Conservation (phyloP, 768 basidiomycete genomes). For the Psilocybe cyanescens region DNA sequence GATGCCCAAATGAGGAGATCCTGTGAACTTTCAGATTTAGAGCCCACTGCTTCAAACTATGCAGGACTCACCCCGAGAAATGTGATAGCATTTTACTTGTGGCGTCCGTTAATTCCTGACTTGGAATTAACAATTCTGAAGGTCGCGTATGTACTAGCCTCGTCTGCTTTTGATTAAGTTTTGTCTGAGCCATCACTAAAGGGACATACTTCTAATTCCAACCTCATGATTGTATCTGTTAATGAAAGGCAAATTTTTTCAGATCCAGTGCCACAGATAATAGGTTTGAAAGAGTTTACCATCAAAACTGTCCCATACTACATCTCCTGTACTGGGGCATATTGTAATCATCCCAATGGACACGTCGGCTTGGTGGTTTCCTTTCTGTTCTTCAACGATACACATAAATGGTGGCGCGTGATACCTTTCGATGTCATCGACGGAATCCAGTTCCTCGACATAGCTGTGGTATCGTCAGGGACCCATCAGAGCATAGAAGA, state of each 20-base stretch:
- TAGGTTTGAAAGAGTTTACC: slow-evolving; percentile 44
- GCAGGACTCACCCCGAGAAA: slow-evolving; percentile 58
- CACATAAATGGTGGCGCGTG: slow-evolving; percentile 71
- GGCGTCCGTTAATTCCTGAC: slow-evolving; percentile 58
- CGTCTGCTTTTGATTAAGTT: slow-evolving; percentile 53
- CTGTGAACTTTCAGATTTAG: slow-evolving; percentile 30
- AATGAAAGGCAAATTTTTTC: background rate
- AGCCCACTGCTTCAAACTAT: background rate
- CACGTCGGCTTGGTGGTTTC: slow-evolving; percentile 35
- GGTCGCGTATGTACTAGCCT: slow-evolving; percentile 86
- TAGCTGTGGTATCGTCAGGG: slow-evolving; percentile 51
- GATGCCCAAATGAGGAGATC: slow-evolving; percentile 38
- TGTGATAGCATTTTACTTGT: slow-evolving; percentile 79
- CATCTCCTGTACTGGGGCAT: slow-evolving; percentile 88
- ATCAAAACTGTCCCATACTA: slow-evolving; percentile 91
- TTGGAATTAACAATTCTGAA: slow-evolving; percentile 75
- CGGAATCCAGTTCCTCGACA: slow-evolving; percentile 78
- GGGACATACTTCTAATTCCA: slow-evolving; percentile 78
- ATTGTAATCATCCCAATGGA: slow-evolving; percentile 77
- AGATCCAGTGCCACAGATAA: background rate
- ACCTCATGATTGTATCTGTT: slow-evolving; percentile 79
- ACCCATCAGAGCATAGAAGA: background rate
- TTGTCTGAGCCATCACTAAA: background rate
- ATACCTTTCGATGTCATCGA: slow-evolving; percentile 61
- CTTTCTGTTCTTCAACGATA: slow-evolving; percentile 64